Evolutionary conservation across 176 grass and related monocot species (phyloP).

Genomic region (Carex pumila): DNA sequence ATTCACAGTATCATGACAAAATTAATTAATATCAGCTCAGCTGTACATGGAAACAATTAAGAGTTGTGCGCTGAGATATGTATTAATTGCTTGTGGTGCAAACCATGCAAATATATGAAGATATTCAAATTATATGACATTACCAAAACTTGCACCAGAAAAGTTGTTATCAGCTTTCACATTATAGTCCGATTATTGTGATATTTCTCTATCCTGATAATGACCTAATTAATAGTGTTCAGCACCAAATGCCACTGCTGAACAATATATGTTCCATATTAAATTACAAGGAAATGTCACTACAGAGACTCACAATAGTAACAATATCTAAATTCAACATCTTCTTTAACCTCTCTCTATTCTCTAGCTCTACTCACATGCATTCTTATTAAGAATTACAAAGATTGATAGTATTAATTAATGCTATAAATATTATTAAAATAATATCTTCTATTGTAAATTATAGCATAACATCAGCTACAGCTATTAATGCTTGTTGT

Average conservation of each 20-base stretch:
- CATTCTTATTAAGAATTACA: too few species aligned
- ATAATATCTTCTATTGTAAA: too few species aligned
- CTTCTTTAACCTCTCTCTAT: too few species aligned
- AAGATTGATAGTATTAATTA: too few species aligned
- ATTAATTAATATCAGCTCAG: background rate
- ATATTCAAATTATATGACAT: background rate
- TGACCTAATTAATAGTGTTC: slow-evolving; percentile 8
- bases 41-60: background rate
- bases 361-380: too few species aligned
- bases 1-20: background rate
- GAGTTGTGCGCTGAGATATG: background rate
- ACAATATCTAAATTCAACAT: too few species aligned
- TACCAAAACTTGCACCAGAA: background rate
- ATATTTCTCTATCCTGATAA: slow-evolving; percentile 4
- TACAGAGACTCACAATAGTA: background rate
- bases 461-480: too few species aligned
- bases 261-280: background rate
- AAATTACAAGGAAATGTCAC: background rate
- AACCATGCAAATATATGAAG: background rate
- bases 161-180: background rate
- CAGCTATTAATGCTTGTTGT: too few species aligned
- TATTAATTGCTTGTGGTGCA: background rate
- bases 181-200: background rate
- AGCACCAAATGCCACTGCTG: background rate
- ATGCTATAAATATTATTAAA: too few species aligned